Percentiles rank a stretch among this genome's conserved stretches.
phyloP scores from a whole-genome alignment of 2,329 filamentous ascomycete species.

The Dothistroma pini region DNA sequence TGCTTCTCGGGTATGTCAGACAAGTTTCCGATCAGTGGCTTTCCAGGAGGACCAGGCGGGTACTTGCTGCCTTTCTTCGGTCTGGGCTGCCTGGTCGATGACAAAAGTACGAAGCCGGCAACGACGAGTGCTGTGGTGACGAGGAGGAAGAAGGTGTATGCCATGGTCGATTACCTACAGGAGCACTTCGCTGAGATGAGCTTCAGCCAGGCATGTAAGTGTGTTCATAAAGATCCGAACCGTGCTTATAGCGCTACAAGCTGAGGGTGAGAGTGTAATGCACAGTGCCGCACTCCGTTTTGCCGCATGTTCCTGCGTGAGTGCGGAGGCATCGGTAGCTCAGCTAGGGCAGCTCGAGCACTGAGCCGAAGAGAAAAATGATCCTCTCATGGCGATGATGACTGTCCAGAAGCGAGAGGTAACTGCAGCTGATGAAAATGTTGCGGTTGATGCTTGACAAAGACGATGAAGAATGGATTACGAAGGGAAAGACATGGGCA shows the following conservation, averaged over 20 bases:
- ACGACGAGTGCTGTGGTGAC: not conserved
- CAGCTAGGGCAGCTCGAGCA: not conserved
- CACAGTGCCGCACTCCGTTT: not conserved
- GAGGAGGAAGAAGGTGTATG: not conserved
- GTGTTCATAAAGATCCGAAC: no score
- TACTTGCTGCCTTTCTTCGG: not conserved
- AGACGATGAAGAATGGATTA: not conserved
- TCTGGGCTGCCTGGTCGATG: not conserved
- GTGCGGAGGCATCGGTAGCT: not conserved
- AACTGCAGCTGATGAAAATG: not conserved
- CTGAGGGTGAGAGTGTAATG: not conserved
- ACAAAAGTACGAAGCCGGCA: not conserved
- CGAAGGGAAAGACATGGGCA: not conserved
- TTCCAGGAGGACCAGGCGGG: constrained; percentile 17
- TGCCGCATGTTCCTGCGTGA: not conserved
- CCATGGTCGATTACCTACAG: not conserved
- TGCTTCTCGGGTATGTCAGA: constrained; percentile 36
- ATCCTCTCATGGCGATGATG: not conserved
- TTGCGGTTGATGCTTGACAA: not conserved
- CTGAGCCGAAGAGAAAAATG: not conserved
- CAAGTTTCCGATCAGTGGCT: constrained; percentile 36
- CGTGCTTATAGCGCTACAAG: not conserved
- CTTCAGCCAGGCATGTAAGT: not conserved
- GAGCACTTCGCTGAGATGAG: not conserved
- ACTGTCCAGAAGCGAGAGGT: not conserved